Evolutionary conservation across 768 basidiomycete genomes (phyloP), one percentile per base, ranked within the genome.

Genomic region (Naganishia friedmannii): DNA sequence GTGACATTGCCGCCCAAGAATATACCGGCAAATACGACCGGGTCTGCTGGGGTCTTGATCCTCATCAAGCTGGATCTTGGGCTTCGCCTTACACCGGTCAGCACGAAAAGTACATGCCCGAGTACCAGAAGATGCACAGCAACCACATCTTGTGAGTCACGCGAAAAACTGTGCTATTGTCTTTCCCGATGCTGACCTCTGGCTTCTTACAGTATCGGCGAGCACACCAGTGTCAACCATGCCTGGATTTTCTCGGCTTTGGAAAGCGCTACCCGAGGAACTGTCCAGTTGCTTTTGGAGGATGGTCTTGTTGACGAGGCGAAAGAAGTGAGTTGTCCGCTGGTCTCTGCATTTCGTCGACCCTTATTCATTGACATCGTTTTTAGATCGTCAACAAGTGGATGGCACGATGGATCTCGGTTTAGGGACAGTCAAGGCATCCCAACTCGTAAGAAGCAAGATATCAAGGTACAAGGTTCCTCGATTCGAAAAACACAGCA

Each of bases 1-100:
- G n/a, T n/a, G 65, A 66, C 17, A 73, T 73, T 28, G 72, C 72
- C 57, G 65, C 55, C 19, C 54, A 73, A 34, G 65, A 73, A 37
- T 73, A 73, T 58, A 73, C 72, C n/a, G 72, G 72, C 3, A 48
- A 65, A 31, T 73, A 73, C 53, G 69, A 73, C 58, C 42, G 72
- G 17, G 51, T 63, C 29, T 73, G 72, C 32, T 73, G 72, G 69
- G 72, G 72, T 55, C 46, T 73, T 31, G 72, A 73, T 39, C 42
- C 65, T 29, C 60, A 73, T 57, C 66, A 66, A 19, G 72, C 72
- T 34, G 72, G 72, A 31, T 70, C 69, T 15, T 73, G 72, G 72
- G 72, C 72, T n/a, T 68, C 67, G 6, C 67, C 67, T 39, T 68
- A 68, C 67, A 34, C 67, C 39, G 67, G 67, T 0, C 67, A 68